A percentile compares a stretch with the other conserved stretches of the same genome.
phyloP scores from a whole-genome alignment of 345 rosid species.

The Gossypium herbaceum region DNA sequence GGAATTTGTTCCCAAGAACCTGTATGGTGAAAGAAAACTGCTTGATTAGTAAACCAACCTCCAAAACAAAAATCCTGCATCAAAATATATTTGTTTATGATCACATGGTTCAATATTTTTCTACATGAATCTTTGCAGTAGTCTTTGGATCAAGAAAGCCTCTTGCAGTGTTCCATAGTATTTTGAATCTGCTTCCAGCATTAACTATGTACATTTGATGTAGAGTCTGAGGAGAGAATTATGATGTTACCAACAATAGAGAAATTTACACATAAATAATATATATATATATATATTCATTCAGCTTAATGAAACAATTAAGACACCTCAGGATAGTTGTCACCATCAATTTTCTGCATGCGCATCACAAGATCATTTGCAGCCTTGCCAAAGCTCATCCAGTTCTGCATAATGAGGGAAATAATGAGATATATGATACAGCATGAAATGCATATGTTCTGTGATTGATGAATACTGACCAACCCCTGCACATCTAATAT shows the following conservation, averaged over 20 bases:
- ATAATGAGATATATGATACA: slow-evolving; percentile 1
- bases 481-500: slow-evolving; percentile 86
- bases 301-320: slow-evolving; percentile 7
- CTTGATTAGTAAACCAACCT: slow-evolving; percentile 18
- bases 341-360: slow-evolving; percentile 95
- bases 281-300: neutral
- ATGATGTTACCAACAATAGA: slow-evolving; percentile 11
- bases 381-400: slow-evolving; percentile 84
- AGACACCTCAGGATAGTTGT: slow-evolving; percentile 95
- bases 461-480: slow-evolving; percentile 41
- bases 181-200: slow-evolving; percentile 82
- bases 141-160: slow-evolving; percentile 92
- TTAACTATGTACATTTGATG: slow-evolving; percentile 92
- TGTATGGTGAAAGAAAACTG: slow-evolving; percentile 30
- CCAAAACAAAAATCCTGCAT: slow-evolving; percentile 2
- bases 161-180: slow-evolving; percentile 83
- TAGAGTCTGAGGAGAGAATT: slow-evolving; percentile 54
- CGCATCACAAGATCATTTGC: slow-evolving; percentile 92
- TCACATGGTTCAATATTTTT: neutral
- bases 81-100: neutral
- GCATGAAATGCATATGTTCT: neutral
- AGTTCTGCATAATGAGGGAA: slow-evolving; percentile 51
- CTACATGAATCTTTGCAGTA: slow-evolving; percentile 83
- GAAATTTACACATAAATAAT: slow-evolving; percentile 10
- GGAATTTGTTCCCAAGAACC: slow-evolving; percentile 86